Evolutionary conservation across 1,139 yeast species (phyloP).

Genomic region (Saccharomyces hybrid): DNA sequence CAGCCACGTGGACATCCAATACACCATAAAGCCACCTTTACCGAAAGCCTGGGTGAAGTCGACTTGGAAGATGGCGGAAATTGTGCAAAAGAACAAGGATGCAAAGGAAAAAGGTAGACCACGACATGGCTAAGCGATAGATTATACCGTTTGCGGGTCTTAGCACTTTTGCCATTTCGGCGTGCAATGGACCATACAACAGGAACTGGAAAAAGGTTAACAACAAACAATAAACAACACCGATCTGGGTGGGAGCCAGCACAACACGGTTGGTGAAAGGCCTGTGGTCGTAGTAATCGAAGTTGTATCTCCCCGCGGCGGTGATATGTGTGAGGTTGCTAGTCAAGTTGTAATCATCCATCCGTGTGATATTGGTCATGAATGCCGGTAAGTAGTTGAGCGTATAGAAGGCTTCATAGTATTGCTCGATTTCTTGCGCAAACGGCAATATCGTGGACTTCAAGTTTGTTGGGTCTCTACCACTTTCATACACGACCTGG

Average conservation of each 20-base stretch:
- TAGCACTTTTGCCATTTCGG: constrained; percentile 39
- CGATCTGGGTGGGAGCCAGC: constrained; percentile 63
- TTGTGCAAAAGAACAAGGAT: constrained; percentile 47
- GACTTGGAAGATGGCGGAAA: constrained; percentile 52
- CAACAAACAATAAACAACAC: constrained; percentile 65
- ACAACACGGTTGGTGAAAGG: constrained; percentile 47
- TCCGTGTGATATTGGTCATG: constrained; percentile 15
- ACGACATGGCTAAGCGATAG: constrained; percentile 44
- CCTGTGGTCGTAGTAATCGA: constrained; percentile 40
- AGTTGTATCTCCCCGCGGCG: constrained; percentile 20
- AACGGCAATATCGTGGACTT: constrained; percentile 38
- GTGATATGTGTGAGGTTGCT: constrained; percentile 3
- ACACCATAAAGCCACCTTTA: constrained; percentile 51
- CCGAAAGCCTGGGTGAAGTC: constrained; percentile 49
- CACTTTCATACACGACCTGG: constrained; percentile 42
- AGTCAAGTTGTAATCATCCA: constrained; percentile 16
- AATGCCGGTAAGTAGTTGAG: constrained; percentile 22
- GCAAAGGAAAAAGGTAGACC: constrained; percentile 43
- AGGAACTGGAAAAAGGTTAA: constrained; percentile 55
- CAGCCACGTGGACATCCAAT: constrained; percentile 54
- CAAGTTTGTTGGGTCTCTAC: constrained; percentile 45
- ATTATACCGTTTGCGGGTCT: constrained; percentile 41
- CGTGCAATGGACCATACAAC: constrained; percentile 49
- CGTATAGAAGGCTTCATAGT: constrained; percentile 30
- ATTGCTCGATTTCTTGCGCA: constrained; percentile 30